Conservation (phyloP, 768 basidiomycete species). For the Russula vinacea region DNA sequence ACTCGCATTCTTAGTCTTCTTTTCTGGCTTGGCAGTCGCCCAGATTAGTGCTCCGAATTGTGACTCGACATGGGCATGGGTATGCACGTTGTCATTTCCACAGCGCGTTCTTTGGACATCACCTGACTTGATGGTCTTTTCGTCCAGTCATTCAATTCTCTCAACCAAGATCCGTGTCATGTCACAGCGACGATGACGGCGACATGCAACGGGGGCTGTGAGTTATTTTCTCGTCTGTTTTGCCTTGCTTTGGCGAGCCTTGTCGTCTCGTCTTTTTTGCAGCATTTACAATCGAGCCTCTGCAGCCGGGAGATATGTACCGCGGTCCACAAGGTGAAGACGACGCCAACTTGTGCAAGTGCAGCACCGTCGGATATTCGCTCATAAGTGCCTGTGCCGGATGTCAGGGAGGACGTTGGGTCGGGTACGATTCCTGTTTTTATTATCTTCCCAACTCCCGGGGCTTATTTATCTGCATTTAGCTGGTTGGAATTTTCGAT, state of each 20-base stretch:
- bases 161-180: neutral
- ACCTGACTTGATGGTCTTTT: too few relatives aligned
- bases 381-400: slow-evolving; percentile 13
- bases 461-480: neutral
- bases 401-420: neutral
- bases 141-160: neutral
- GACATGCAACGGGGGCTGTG: neutral
- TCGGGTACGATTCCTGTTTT: neutral
- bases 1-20: too few relatives aligned
- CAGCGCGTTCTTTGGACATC: too few relatives aligned
- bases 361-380: neutral
- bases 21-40: too few relatives aligned
- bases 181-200: neutral
- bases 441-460: neutral
- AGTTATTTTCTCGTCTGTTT: neutral
- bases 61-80: too few relatives aligned
- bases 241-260: too few relatives aligned
- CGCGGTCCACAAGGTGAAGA: neutral
- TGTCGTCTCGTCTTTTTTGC: neutral
- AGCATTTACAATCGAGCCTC: neutral
- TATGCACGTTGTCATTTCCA: too few relatives aligned
- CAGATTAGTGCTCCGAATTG: too few relatives aligned
- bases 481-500: neutral
- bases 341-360: neutral
- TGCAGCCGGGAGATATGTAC: neutral